Conservation (phyloP, 1,284 basidiomycete species). For the Ustilago cynodontis region DNA sequence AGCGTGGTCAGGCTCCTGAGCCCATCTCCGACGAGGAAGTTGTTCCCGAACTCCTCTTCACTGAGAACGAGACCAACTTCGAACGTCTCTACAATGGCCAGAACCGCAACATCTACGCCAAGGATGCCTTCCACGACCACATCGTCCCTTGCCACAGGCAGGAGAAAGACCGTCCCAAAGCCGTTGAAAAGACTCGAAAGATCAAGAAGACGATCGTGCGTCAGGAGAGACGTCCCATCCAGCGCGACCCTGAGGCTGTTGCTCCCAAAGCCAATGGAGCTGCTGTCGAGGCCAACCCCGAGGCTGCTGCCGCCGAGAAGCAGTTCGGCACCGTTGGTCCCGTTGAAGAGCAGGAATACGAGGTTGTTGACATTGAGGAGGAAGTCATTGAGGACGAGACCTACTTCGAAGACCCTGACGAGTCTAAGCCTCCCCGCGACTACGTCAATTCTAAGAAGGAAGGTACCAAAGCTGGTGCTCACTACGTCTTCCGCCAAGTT, state of each 20-base stretch:
- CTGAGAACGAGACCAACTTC: constrained; percentile 94
- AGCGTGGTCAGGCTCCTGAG: constrained; percentile 72
- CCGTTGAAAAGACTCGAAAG: constrained; percentile 55
- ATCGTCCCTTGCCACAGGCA: constrained; percentile 83
- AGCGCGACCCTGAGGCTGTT: constrained; percentile 38
- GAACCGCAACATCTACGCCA: constrained; percentile 84
- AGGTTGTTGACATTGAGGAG: constrained; percentile 63
- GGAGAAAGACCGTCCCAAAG: constrained; percentile 63
- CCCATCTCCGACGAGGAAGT: constrained; percentile 71
- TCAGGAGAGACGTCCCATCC: constrained; percentile 35
- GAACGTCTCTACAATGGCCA: constrained; percentile 85
- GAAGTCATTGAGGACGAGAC: constrained; percentile 66
- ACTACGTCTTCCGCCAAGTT: constrained; percentile 88
- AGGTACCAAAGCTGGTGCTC: constrained; percentile 92
- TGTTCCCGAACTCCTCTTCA: constrained; percentile 71
- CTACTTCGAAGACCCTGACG: constrained; percentile 57
- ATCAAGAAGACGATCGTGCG: constrained; percentile 55
- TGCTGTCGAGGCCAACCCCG: constrained; percentile 44
- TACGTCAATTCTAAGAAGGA: constrained; percentile 84
- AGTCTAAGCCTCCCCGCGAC: constrained; percentile 54
- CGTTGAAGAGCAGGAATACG: constrained; percentile 38
- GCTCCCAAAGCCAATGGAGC: constrained; percentile 41
- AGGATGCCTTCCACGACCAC: constrained; percentile 99
- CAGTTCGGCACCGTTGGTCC: constrained; percentile 45
- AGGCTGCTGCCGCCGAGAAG: constrained; percentile 46